Evolutionary conservation across 192 early-diverging fungal species (phyloP).

Genomic region (Linnemannia hyalina): DNA sequence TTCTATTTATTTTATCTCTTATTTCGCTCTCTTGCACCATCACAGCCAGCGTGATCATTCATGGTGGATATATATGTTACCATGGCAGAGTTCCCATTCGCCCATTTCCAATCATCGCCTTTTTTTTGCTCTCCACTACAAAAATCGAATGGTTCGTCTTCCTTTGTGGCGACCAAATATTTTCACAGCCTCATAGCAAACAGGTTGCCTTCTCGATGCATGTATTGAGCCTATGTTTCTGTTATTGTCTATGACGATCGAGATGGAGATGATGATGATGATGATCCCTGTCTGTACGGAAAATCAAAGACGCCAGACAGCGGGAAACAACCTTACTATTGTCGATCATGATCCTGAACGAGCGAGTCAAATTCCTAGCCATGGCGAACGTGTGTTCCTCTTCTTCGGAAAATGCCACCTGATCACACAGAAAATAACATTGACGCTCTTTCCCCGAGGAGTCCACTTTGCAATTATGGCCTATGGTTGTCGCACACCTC

Average conservation of each 20-base stretch:
- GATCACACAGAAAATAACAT: neutral
- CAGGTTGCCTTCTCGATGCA: neutral
- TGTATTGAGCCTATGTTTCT: neutral
- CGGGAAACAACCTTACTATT: neutral
- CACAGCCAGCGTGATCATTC: neutral
- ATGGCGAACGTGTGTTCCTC: neutral
- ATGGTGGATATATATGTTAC: neutral
- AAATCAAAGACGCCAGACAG: neutral
- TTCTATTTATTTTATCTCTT: neutral
- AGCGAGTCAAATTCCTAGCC: neutral
- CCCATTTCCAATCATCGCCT: neutral
- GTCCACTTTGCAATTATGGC: too few species aligned
- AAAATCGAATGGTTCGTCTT: neutral
- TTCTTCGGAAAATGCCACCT: neutral
- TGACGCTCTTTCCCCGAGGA: too few species aligned
- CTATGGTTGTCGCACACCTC: too few species aligned
- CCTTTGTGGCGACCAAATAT: neutral
- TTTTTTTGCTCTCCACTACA: neutral
- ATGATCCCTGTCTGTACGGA: neutral
- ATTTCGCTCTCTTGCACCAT: neutral
- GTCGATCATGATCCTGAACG: neutral
- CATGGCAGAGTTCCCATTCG: constrained; percentile 3
- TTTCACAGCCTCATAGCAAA: neutral
- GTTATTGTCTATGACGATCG: neutral
- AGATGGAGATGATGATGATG: neutral